Base-by-base conservation (phyloP, 1,284 basidiomycete genomes). In the Malassezia obtusa region DNA sequence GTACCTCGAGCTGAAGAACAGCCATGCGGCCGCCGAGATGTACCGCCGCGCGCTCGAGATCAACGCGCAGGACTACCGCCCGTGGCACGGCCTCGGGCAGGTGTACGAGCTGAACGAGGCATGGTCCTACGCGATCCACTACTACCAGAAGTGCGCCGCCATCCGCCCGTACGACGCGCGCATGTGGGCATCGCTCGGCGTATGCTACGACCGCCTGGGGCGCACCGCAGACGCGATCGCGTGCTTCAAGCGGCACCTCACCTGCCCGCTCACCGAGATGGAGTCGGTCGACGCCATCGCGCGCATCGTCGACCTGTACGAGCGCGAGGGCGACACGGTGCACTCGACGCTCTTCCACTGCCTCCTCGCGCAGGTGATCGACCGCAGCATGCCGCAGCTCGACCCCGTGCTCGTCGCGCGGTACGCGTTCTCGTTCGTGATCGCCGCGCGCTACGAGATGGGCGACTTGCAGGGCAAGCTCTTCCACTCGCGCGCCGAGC, bases 61-160 rank as follows among this genome's bases (percentile, higher is more conserved):
- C 61, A 94, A 94, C 67, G 82, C 89, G 46, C 94, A 95, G 74
- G 68, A 70, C 46, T 95, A 95, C 71, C 78, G 94, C 54, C 91
- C 92, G 8, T 98, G 94, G 92, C 95, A 94, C 75, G 94, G 94
- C 21, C 83, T 99, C 44, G 94, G 91, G 1, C 92, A 98, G 73
- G 89, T 91, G 17, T 99, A 98, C 73, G 92, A 96, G 73, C 80
- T 98, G 32, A 79, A 96, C 58, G 90, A 87, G 67, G 95, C 96
- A 85, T 89, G 89, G 61, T 84, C 89, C 70, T 96, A 95, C 77
- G 87, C 92, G 2, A 79, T 98, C 44, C 84, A 94, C 75, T 98
- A 98, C 77, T 96, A 92, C 72, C 91, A 96, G 69, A 84, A 89
- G 67, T 91, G 94, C 1, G 91, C 90, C 17, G 86, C 89, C 22